Evolutionary conservation across 2,329 filamentous ascomycete species (phyloP), one percentile per base, ranked within the genome.

Genomic region (Fusarium pseudocircinatum): DNA sequence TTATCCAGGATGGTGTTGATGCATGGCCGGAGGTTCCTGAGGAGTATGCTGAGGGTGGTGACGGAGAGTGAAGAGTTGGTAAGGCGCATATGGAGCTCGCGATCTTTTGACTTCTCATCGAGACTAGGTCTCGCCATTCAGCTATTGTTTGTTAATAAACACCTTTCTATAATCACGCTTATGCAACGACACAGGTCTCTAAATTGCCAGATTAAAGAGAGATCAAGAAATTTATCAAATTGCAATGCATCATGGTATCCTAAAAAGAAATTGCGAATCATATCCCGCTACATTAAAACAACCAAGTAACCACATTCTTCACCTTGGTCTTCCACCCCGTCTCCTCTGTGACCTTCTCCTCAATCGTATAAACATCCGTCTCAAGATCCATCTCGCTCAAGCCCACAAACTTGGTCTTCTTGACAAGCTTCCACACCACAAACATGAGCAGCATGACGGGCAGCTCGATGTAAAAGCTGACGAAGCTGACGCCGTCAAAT

Each of bases 381-480:
- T 86, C 82, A 24, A 94, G 80, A 79, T 94, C 92, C 32, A 91
- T 88, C 53, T 93, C 88, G 2, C 87, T 82, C 0, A 90, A 82
- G 46, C 82, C 84, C 37, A 87, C 82, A 65, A 87, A 85, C 70
- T 86, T 90, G 0, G 92, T 93, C 78, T 85, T 87, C 81, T 94
- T 91, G 69, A 90, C 64, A 3, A 93, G 32, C 81, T 96, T 96
- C 91, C 93, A 96, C 11, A 85, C 89, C 2, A 91, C 49, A 77
- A 88, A 95, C 39, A 96, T 84, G 14, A 91, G 74, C 22, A 88
- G 70, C 85, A 92, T 90, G 65, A 92, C 74, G 0, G 89, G 88
- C 30, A 92, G 79, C 79, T 92, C 89, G 42, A 92, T 85, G 75
- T 92, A 92, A 71, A 85, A 89, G 67, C 88, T 90, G 52, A 92